Evolutionary conservation across 352 stramenopile species (phyloP).

Genomic region (Globisporangium yorkense): DNA sequence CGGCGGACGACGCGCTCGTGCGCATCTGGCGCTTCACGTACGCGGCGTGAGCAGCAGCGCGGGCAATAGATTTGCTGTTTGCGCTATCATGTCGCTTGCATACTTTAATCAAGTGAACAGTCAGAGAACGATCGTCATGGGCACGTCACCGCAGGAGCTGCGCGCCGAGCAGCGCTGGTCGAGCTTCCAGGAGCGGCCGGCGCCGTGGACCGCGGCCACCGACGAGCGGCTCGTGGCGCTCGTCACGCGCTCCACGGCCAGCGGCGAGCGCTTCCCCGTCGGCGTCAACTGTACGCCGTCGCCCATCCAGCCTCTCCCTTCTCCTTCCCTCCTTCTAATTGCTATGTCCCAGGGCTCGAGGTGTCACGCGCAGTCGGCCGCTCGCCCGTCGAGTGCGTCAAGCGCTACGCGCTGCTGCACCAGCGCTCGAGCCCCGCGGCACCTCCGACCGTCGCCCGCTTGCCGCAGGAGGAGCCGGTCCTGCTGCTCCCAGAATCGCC

Average conservation of each 20-base stretch:
- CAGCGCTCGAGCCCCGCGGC: slow-evolving; percentile 4
- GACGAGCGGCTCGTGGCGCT: slow-evolving; percentile 63
- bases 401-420: slow-evolving; percentile 71
- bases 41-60: not conserved
- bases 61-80: not conserved
- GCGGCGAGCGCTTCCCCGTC: slow-evolving; percentile 72
- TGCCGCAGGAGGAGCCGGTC: not conserved
- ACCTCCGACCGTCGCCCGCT: no score
- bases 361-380: slow-evolving; percentile 48
- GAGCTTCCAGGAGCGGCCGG: slow-evolving; percentile 26
- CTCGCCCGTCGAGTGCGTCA: slow-evolving; percentile 75
- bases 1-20: slow-evolving; percentile 54
- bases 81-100: not conserved
- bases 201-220: slow-evolving; percentile 34
- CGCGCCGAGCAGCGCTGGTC: slow-evolving; percentile 62
- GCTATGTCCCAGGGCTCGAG: slow-evolving; percentile 44
- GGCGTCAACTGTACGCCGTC: slow-evolving; percentile 71
- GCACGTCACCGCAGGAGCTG: slow-evolving; percentile 37
- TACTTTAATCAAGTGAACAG: not conserved
- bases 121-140: not conserved
- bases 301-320: not conserved
- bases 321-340: not conserved
- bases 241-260: slow-evolving; percentile 61
- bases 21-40: slow-evolving; percentile 63
- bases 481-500: not conserved